Percentiles rank a stretch among this genome's conserved stretches.
Conservation (phyloP, 139 green algal species). For the Coelastrella sp. region DNA sequence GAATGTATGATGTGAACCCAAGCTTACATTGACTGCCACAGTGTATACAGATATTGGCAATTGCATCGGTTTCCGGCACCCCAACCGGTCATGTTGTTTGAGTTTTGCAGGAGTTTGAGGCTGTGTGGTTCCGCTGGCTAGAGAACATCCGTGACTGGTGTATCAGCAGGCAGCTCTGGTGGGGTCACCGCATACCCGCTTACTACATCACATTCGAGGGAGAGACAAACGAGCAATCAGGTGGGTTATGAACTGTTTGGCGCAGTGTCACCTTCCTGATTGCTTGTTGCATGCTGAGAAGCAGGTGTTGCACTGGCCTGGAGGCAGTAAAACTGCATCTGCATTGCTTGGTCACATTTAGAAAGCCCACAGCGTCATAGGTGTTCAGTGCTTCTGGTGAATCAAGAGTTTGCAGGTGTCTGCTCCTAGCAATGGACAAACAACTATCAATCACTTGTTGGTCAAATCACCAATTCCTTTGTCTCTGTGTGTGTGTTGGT, state of each 20-base stretch:
- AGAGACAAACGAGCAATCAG: slow-evolving; percentile 51
- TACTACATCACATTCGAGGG: slow-evolving; percentile 86
- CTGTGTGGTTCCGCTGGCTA: slow-evolving; percentile 94
- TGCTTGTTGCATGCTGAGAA: no score
- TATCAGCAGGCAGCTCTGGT: slow-evolving; percentile 98
- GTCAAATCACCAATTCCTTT: neutral
- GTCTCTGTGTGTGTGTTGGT: neutral
- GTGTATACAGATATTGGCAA: no score
- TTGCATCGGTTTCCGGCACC: no score
- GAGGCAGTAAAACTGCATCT: no score
- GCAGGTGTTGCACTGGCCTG: no score
- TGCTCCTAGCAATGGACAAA: no score
- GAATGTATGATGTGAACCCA: no score
- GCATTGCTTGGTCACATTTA: no score
- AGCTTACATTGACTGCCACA: no score
- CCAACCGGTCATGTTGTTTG: neutral
- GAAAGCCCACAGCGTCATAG: no score
- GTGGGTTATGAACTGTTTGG: neutral
- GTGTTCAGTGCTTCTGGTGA: no score
- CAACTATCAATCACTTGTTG: neutral
- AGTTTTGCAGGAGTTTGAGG: slow-evolving; percentile 81
- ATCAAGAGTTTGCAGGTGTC: no score
- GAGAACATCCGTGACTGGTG: slow-evolving; percentile 99
- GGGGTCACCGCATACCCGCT: slow-evolving; percentile 97
- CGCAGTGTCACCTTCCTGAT: neutral